These are phyloP conservation scores for Copromyces sp. DNA, from an alignment of 495 filamentous ascomycete genomes.

Conservation along the genomic window DNA sequence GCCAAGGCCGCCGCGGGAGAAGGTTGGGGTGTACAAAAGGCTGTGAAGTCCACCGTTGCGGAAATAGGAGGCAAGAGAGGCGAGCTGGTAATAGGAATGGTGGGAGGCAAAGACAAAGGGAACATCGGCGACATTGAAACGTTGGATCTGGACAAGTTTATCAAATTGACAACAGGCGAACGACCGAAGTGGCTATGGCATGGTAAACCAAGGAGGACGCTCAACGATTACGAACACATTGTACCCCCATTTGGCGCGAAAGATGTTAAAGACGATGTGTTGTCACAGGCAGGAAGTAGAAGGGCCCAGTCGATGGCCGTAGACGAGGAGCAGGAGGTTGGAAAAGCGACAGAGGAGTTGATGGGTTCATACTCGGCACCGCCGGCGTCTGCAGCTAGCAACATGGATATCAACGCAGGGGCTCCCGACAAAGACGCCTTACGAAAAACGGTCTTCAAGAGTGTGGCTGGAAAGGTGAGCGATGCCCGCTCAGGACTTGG, in stretches of 20 bases:
- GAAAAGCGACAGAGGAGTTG: conserved; percentile 31
- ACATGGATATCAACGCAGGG: conserved; percentile 32
- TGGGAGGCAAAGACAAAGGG: conserved; percentile 76
- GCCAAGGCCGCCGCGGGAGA: conserved; percentile 81
- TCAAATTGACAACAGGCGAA: conserved; percentile 64
- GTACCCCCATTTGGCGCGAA: conserved; percentile 51
- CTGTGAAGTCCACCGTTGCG: conserved; percentile 89
- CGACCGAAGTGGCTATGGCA: conserved; percentile 89
- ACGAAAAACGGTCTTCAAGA: conserved; percentile 63
- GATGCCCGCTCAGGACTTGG: conserved; percentile 78
- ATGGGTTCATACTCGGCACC: conserved; percentile 25
- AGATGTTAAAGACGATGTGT: conserved; percentile 32
- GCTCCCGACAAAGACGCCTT: conserved; percentile 53
- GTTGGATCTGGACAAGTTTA: conserved; percentile 74
- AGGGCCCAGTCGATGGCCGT: conserved; percentile 36
- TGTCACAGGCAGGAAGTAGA: conserved; percentile 34
- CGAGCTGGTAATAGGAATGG: conserved; percentile 88
- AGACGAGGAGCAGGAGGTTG: conserved; percentile 36
- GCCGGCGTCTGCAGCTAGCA: conserved; percentile 26
- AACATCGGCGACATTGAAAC: conserved; percentile 90
- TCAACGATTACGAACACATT: conserved; percentile 37
- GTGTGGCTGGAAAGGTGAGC: conserved; percentile 66
- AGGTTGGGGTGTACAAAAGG: conserved; percentile 63
- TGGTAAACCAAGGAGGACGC: conserved; percentile 60
- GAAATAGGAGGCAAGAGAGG: conserved; percentile 93